Conservation (phyloP, 371 early-diverging fungal genomes). For the Actinomortierella ambigua region DNA sequence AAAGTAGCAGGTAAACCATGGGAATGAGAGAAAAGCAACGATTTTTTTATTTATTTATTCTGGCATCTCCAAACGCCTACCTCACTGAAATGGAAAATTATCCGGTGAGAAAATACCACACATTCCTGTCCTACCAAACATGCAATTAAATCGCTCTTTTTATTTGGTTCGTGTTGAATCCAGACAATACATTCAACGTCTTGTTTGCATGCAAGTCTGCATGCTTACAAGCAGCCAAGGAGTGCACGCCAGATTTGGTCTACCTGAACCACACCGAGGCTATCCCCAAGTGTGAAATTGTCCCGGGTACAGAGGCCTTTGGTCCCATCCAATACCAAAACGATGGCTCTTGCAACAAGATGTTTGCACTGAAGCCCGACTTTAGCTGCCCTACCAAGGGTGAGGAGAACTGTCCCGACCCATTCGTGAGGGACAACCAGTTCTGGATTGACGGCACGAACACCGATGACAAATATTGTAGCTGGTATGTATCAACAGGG, state of each 20-base stretch:
- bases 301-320: conserved; percentile 44
- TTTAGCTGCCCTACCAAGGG: no score
- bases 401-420: no score
- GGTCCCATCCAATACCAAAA: conserved; percentile 38
- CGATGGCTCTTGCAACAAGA: conserved; percentile 50
- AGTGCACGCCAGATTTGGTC: conserved; percentile 51
- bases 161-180: not conserved
- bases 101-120: no score
- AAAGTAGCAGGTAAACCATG: conserved; percentile 1
- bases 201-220: conserved; percentile 56
- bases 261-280: conserved; percentile 39
- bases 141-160: not conserved
- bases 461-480: conserved; percentile 29
- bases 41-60: not conserved
- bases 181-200: conserved; percentile 35
- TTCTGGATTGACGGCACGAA: no score
- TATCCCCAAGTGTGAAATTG: conserved; percentile 53
- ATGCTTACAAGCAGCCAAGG: conserved; percentile 46
- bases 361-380: not conserved
- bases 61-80: not conserved
- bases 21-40: not conserved
- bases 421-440: no score
- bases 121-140: not conserved
- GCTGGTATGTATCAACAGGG: not conserved
- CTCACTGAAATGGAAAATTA: no score